Conservation (phyloP, 768 basidiomycete species). For the Pisolithus sp. region DNA sequence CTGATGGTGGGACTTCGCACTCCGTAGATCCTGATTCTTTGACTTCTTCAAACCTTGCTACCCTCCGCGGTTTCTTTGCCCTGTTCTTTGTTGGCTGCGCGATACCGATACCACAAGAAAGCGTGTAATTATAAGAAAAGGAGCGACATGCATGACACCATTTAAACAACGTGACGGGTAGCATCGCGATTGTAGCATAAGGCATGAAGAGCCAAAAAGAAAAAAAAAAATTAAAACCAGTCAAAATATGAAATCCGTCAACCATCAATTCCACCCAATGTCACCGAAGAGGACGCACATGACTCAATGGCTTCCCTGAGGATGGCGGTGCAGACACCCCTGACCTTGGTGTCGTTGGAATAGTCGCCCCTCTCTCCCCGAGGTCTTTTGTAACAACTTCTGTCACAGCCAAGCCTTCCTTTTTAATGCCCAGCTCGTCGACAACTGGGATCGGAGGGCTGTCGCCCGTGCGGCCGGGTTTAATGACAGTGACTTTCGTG, state of each 20-base stretch:
- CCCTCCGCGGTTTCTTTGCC: slow-evolving; percentile 61
- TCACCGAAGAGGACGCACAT: slow-evolving; percentile 82
- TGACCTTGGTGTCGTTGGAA: slow-evolving; percentile 18
- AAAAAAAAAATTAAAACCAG: slow-evolving; percentile 5
- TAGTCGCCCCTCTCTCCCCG: not conserved
- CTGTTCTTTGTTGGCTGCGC: slow-evolving; percentile 68
- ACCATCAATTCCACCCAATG: slow-evolving; percentile 44
- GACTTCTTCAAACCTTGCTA: slow-evolving; percentile 14
- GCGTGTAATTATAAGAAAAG: slow-evolving; percentile 21
- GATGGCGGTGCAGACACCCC: slow-evolving; percentile 29
- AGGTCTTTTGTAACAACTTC: slow-evolving; percentile 12
- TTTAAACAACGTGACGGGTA: slow-evolving; percentile 24
- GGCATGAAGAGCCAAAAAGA: not conserved
- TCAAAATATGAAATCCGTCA: slow-evolving; percentile 23
- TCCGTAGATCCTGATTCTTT: not conserved
- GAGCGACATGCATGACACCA: slow-evolving; percentile 26
- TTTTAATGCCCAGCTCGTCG: slow-evolving; percentile 37
- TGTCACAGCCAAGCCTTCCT: slow-evolving; percentile 37
- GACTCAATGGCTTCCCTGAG: slow-evolving; percentile 64
- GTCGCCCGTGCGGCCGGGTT: slow-evolving; percentile 43
- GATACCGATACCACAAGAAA: slow-evolving; percentile 13
- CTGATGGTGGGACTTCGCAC: not conserved
- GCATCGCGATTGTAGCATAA: slow-evolving; percentile 6
- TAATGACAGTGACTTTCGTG: slow-evolving; percentile 66
- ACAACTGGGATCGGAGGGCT: slow-evolving; percentile 27